Conservation (phyloP, 2,329 filamentous ascomycete species). For the Cryphonectria japonica region DNA sequence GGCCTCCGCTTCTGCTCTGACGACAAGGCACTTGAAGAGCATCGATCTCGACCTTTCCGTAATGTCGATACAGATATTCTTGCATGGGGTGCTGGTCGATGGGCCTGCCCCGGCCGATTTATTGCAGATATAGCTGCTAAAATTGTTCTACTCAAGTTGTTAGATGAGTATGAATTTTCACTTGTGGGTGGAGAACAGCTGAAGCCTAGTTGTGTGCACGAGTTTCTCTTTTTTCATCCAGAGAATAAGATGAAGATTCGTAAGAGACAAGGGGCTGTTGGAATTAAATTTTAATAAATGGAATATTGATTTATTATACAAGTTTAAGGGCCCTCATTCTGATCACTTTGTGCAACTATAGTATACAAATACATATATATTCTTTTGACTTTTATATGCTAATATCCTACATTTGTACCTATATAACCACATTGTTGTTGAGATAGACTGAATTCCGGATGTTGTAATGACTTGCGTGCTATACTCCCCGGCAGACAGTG, state of each 20-base stretch:
- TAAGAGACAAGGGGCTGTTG: not conserved
- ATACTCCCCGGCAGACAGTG: no score
- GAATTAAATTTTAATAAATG: not conserved
- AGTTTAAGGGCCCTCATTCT: no score
- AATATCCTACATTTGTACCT: no score
- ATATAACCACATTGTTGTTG: no score
- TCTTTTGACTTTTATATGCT: no score
- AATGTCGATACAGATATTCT: not conserved
- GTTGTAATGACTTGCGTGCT: no score
- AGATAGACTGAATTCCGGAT: no score
- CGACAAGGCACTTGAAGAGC: not conserved
- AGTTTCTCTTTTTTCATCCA: not conserved
- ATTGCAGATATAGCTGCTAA: not conserved
- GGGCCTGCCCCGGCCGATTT: not conserved
- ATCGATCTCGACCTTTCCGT: not conserved
- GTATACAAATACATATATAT: no score
- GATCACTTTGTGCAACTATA: no score
- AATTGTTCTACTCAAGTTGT: not conserved
- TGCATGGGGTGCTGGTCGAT: not conserved
- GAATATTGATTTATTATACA: no score
- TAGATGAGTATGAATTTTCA: not conserved
- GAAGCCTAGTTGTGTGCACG: not conserved
- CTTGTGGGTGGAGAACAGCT: no score
- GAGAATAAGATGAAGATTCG: not conserved
- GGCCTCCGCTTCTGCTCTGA: no score